These are phyloP conservation scores for Hypoxylon sp. DNA, from an alignment of 2,329 filamentous ascomycete species.

Conservation along the genomic window DNA sequence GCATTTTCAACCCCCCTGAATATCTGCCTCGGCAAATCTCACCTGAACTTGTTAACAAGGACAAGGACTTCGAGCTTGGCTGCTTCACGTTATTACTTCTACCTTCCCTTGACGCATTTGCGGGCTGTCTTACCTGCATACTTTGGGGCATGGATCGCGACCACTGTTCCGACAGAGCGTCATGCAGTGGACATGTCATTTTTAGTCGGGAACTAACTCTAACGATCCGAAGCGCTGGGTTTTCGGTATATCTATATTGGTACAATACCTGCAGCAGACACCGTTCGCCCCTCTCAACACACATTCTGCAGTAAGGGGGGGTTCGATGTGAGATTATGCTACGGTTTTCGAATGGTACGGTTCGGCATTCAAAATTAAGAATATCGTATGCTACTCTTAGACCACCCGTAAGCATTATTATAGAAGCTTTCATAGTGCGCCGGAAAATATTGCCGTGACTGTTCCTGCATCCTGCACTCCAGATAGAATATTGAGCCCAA, in stretches of 20 bases:
- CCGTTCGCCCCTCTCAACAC: neutral
- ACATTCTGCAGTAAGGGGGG: neutral
- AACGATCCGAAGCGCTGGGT: constrained; percentile 23
- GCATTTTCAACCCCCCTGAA: constrained; percentile 23
- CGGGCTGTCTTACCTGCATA: constrained; percentile 27
- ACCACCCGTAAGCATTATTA: neutral
- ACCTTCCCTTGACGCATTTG: constrained; percentile 4
- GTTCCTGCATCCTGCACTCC: neutral
- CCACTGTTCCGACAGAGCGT: constrained; percentile 24
- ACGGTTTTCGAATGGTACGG: neutral
- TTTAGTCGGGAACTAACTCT: constrained; percentile 14
- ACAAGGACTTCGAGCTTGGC: neutral
- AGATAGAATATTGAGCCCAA: neutral
- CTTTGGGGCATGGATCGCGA: constrained; percentile 20
- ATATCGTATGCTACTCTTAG: neutral
- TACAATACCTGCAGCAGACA: constrained; percentile 9
- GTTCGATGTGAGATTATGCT: constrained; percentile 16
- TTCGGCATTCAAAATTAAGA: constrained; percentile 1
- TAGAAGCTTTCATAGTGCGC: neutral
- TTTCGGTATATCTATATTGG: constrained; percentile 19
- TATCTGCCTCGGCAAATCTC: constrained; percentile 15
- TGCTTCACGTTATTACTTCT: constrained; percentile 12
- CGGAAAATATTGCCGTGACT: neutral
- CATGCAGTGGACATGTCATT: constrained; percentile 21
- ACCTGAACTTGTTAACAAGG: neutral